Evolutionary conservation across 495 filamentous ascomycete species (phyloP).

Genomic region (Hypoxylon perforatum): DNA sequence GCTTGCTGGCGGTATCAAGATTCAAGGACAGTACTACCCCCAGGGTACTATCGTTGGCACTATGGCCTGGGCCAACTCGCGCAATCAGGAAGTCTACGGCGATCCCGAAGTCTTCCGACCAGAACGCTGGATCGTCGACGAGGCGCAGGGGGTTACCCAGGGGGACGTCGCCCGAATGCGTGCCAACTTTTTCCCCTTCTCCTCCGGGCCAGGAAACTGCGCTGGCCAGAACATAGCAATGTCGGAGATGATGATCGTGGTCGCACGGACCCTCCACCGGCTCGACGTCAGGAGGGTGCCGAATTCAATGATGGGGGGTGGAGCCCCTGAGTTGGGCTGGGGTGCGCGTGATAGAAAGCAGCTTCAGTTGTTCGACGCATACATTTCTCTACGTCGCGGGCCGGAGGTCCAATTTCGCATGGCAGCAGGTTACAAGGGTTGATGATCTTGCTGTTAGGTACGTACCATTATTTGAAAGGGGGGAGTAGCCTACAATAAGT

Average conservation of each 20-base stretch:
- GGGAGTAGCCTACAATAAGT: too few species aligned
- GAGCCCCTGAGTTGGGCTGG: constrained; percentile 8
- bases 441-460: too few species aligned
- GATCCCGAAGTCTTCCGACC: constrained; percentile 53
- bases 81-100: constrained; percentile 60
- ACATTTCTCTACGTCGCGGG: constrained; percentile 15
- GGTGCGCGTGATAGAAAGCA: constrained; percentile 20
- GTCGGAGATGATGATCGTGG: constrained; percentile 40
- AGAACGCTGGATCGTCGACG: constrained; percentile 60
- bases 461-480: too few species aligned
- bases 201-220: constrained; percentile 42
- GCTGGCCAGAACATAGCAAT: constrained; percentile 47
- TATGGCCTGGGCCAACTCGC: constrained; percentile 64
- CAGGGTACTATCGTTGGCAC: constrained; percentile 65
- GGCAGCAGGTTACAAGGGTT: too few species aligned
- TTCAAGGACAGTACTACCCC: constrained; percentile 63
- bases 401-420: constrained; percentile 38
- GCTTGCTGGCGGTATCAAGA: constrained; percentile 61
- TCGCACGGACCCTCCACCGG: constrained; percentile 32
- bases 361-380: constrained; percentile 26
- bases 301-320: constrained; percentile 19
- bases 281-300: constrained; percentile 22
- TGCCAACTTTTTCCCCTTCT: constrained; percentile 34
- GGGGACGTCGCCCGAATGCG: constrained; percentile 17
- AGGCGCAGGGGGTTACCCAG: constrained; percentile 4